Evolutionary conservation across 441 rosid species (phyloP).

Genomic region (Adansonia madagascariensis): DNA sequence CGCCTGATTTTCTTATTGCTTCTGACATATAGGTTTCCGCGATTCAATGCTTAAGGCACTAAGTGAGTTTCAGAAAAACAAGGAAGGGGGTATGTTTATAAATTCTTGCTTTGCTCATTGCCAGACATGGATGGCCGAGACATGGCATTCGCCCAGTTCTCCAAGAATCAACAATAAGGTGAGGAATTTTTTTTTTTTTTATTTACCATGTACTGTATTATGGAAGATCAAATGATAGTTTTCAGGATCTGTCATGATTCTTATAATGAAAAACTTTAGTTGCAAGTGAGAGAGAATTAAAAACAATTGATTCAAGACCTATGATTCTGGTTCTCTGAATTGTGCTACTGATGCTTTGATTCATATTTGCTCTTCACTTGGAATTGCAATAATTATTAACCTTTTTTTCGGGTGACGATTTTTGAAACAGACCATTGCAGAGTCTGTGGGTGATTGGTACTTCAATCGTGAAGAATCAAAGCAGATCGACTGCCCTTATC

Average conservation of each 20-base stretch:
- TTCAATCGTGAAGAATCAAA: conserved; percentile 58
- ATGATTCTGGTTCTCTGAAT: background rate
- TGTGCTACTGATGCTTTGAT: background rate
- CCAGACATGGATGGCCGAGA: conserved; percentile 60
- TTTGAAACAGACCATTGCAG: conserved; percentile 75
- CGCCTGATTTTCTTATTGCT: conserved; percentile 2
- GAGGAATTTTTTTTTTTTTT: conserved; percentile 4
- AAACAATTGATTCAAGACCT: background rate
- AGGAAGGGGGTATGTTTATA: conserved; percentile 67
- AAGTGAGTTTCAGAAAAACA: conserved; percentile 48
- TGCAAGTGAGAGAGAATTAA: background rate
- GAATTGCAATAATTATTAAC: conserved; percentile 12
- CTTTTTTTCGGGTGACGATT: background rate
- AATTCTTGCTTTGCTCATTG: conserved; percentile 86
- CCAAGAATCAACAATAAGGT: conserved; percentile 75
- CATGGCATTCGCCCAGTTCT: conserved; percentile 80
- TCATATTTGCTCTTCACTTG: conserved; percentile 14
- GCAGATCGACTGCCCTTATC: conserved; percentile 82
- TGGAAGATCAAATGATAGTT: conserved; percentile 16
- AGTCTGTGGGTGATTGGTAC: conserved; percentile 90
- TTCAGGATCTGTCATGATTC: background rate
- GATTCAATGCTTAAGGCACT: conserved; percentile 64
- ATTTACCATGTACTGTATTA: background rate
- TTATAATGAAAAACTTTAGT: background rate
- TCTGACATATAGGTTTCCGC: conserved; percentile 58